Evolutionary conservation across 2,329 filamentous ascomycete species (phyloP).

Genomic region (Aspergillus sp.): DNA sequence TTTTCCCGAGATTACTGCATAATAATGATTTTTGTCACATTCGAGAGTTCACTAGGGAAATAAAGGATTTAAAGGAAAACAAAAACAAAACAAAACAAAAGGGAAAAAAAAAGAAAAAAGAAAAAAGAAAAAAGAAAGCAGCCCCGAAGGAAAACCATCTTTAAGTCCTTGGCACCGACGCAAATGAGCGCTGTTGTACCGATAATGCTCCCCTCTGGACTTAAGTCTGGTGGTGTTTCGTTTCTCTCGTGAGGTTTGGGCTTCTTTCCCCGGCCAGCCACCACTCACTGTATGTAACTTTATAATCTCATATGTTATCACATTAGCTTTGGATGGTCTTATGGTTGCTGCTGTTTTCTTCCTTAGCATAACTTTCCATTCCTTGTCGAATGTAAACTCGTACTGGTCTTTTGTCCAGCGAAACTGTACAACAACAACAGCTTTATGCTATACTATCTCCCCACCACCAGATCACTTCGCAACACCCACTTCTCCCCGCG

Average conservation of each 20-base stretch:
- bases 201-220: too few relatives aligned
- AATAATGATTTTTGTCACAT: background rate
- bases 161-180: background rate
- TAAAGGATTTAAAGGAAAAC: background rate
- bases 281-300: background rate
- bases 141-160: background rate
- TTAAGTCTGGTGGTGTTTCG: background rate
- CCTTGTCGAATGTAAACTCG: background rate
- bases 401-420: too few relatives aligned
- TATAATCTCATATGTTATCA: background rate
- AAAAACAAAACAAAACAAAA: background rate
- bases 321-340: too few relatives aligned
- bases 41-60: background rate
- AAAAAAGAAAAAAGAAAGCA: too few relatives aligned
- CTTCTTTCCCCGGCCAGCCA: conserved; percentile 1
- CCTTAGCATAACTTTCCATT: background rate
- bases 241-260: background rate
- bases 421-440: too few relatives aligned
- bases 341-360: background rate
- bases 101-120: too few relatives aligned
- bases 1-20: background rate
- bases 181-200: background rate
- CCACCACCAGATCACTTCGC: conserved; percentile 61
- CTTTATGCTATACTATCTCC: conserved; percentile 15
- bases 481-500: conserved; percentile 87